phyloP scores from a whole-genome alignment of 805 yeast genomes.

The Myxozyma monticola region DNA sequence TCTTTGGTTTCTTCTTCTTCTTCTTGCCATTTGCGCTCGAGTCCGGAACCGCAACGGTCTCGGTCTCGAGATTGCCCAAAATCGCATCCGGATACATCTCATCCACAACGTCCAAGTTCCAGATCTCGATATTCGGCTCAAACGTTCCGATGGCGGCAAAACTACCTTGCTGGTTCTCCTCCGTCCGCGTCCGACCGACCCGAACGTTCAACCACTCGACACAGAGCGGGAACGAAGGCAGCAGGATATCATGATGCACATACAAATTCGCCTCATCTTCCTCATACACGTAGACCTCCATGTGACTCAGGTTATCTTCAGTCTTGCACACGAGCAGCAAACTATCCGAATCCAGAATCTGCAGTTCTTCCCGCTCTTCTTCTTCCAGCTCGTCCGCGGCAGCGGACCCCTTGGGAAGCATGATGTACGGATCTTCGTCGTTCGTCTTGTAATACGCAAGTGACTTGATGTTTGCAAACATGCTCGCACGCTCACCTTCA shows the following conservation, averaged over 20 bases:
- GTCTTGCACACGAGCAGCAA: slow-evolving; percentile 89
- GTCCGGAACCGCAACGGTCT: slow-evolving; percentile 48
- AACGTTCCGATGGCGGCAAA: slow-evolving; percentile 97
- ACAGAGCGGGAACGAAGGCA: slow-evolving; percentile 95
- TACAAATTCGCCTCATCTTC: slow-evolving; percentile 82
- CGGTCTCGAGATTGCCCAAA: slow-evolving; percentile 56
- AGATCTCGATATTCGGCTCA: slow-evolving; percentile 94
- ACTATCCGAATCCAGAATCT: slow-evolving; percentile 86
- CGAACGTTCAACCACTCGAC: slow-evolving; percentile 89
- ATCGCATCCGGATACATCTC: slow-evolving; percentile 93
- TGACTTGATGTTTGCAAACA: slow-evolving; percentile 48
- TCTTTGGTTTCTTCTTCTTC: slow-evolving; percentile 48
- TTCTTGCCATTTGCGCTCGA: slow-evolving; percentile 34
- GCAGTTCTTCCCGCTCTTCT: slow-evolving; percentile 82
- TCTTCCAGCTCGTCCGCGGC: slow-evolving; percentile 37
- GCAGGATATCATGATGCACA: slow-evolving; percentile 94
- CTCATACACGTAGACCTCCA: slow-evolving; percentile 93
- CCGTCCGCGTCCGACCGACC: slow-evolving; percentile 47
- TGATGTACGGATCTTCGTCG: slow-evolving; percentile 60
- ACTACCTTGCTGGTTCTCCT: slow-evolving; percentile 64
- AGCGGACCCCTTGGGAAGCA: slow-evolving; percentile 57
- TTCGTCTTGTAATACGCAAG: slow-evolving; percentile 44
- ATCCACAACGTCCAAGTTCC: slow-evolving; percentile 92
- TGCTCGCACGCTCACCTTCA: slow-evolving; percentile 42
- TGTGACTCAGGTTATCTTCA: slow-evolving; percentile 88